Percentiles rank a stretch among this genome's conserved stretches.
phyloP scores from a whole-genome alignment of 2,329 filamentous ascomycete species.

The Sclerotinia minor region DNA sequence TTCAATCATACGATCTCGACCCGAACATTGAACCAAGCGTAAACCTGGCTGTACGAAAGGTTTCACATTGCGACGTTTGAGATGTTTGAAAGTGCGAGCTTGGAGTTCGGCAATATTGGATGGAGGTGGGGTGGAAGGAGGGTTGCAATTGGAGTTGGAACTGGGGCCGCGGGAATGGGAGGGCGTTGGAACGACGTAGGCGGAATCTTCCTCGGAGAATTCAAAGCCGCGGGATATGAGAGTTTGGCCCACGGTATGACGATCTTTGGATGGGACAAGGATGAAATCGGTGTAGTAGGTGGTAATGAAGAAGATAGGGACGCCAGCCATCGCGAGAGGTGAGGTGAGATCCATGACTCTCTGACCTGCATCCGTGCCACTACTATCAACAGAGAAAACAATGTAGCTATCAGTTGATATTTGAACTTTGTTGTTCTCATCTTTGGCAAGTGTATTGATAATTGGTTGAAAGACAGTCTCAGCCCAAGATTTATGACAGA shows the following conservation, averaged over 20 bases:
- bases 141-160: slow-evolving; percentile 48
- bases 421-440: slow-evolving; percentile 57
- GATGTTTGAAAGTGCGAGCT: slow-evolving; percentile 75
- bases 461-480: slow-evolving; percentile 73
- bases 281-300: slow-evolving; percentile 99
- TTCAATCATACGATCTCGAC: slow-evolving; percentile 45
- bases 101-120: slow-evolving; percentile 78
- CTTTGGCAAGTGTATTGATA: slow-evolving; percentile 61
- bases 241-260: slow-evolving; percentile 71
- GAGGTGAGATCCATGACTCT: slow-evolving; percentile 89
- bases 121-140: slow-evolving; percentile 72
- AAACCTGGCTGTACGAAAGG: slow-evolving; percentile 70
- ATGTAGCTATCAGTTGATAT: slow-evolving; percentile 84
- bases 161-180: slow-evolving; percentile 44
- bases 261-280: slow-evolving; percentile 76
- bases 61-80: slow-evolving; percentile 74
- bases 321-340: slow-evolving; percentile 85
- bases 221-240: slow-evolving; percentile 79
- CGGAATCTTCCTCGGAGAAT: slow-evolving; percentile 71
- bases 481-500: slow-evolving; percentile 77
- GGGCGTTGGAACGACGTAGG: slow-evolving; percentile 57
- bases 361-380: slow-evolving; percentile 87
- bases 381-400: slow-evolving; percentile 85
- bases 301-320: slow-evolving; percentile 97
- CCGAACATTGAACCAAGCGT: slow-evolving; percentile 80